Evolutionary conservation across 2,329 filamentous ascomycete species (phyloP), one percentile per base, ranked within the genome.

Genomic region (Fusarium nodosum): DNA sequence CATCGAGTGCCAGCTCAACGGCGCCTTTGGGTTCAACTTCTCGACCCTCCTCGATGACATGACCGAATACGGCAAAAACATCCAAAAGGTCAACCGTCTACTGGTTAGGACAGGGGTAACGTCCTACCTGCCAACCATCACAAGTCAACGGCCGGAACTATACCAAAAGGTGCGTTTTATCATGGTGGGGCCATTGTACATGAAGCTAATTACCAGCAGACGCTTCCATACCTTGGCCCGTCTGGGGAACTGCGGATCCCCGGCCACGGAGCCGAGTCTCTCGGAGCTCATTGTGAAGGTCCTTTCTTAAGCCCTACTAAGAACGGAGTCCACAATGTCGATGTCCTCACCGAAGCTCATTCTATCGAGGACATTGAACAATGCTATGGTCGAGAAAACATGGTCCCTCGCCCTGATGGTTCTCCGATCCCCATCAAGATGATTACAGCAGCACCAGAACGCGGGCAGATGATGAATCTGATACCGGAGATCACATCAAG

Each of bases 11-110:
- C 94, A 97, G 79, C 89, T 97, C 72, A 97, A 97, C 75, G 94
- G 94, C 48, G 94, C 92, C 12, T 95, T 94, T 75, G 94, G 94
- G 59, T 97, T 97, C 83, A 95, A 97, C 82, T 97, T 97, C 79
- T 96, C 93, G 5, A 88, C 89, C 2, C 84, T 93, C 12, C 88
- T 92, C n/a, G 85, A 90, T 18, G 88, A 91, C 74, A 88, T 87
- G 79, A 81, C 84, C 31, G 84, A 86, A 53, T 97, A 97, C 74
- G 87, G 87, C 60, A 91, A 93, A 78, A 89, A 88, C n/a, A 82
- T 97, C 51, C 84, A 84, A 68, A 84, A 88, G 60, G 85, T 95
- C 64, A 96, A 96, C 79, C 87, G 84, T 69, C 85, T 87, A 31
- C 84, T 97, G 54, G 85, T 94, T 31, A 82, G 87, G 72, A 97